Percentiles rank a stretch among this genome's conserved stretches.
These are phyloP conservation scores for Dipteronia dyeriana DNA, from an alignment of 345 rosid genomes.

Conservation along the genomic window DNA sequence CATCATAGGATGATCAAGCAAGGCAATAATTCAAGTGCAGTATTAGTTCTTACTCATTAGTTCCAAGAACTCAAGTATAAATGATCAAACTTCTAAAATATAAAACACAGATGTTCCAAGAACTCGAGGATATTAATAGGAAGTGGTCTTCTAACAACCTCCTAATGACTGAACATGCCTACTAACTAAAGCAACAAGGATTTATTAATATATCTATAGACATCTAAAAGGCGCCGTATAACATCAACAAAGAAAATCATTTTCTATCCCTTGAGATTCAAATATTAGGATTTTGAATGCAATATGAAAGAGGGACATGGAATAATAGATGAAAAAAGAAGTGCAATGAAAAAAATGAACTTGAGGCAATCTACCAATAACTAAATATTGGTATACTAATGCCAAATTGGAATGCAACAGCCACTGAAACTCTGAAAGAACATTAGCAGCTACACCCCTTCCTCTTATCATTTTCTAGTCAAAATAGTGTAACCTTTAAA, in stretches of 20 bases:
- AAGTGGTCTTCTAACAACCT: not conserved
- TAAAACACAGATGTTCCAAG: not conserved
- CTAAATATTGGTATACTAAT: not conserved
- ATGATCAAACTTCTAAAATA: not conserved
- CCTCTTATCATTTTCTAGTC: not conserved
- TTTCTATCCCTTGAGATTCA: not conserved
- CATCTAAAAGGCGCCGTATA: not conserved
- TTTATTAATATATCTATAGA: not conserved
- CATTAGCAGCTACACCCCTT: not conserved
- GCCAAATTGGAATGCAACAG: not conserved
- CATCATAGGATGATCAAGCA: not conserved
- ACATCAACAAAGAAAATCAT: not conserved
- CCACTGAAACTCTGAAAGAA: not conserved
- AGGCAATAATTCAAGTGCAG: not conserved
- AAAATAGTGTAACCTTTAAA: not conserved
- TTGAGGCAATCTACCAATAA: not conserved
- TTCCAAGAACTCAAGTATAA: not conserved
- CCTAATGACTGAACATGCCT: not conserved
- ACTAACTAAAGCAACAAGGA: slow-evolving; percentile 4
- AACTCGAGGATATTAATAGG: not conserved
- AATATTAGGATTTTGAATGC: not conserved
- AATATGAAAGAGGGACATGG: not conserved
- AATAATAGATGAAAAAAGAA: not conserved
- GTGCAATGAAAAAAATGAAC: not conserved
- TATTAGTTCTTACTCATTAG: not conserved